Percentiles rank a stretch among this genome's conserved stretches.
These are phyloP conservation scores for Crithidia sp. DNA, from an alignment of 208 protist species.

Conservation along the genomic window DNA sequence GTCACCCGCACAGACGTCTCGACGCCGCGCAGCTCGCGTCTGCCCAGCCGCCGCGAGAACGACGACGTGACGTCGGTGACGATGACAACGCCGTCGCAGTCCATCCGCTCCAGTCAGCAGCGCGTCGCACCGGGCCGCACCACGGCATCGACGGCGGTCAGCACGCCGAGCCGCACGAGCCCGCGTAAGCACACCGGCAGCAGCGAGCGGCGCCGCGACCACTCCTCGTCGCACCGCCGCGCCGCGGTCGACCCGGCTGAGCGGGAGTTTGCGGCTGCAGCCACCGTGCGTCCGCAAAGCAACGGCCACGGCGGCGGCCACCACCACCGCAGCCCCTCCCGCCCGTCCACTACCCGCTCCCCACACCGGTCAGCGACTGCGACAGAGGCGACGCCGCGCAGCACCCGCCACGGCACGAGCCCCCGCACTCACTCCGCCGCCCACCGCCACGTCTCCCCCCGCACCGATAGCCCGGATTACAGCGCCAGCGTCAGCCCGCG, in stretches of 20 bases:
- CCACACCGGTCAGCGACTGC: not conserved
- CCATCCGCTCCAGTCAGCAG: conserved; percentile 40
- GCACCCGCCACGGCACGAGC: conserved; percentile 10
- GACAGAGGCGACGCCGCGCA: conserved; percentile 1
- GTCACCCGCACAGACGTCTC: conserved; percentile 23
- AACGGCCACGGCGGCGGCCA: conserved; percentile 12
- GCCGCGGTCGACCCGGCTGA: conserved; percentile 24
- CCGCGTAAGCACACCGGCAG: conserved; percentile 15
- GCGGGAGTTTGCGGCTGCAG: conserved; percentile 34
- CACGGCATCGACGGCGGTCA: not conserved
- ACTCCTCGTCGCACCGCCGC: conserved; percentile 19
- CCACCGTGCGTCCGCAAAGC: conserved; percentile 4
- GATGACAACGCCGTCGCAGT: conserved; percentile 32
- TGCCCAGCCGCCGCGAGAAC: conserved; percentile 32
- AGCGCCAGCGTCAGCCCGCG: conserved; percentile 36
- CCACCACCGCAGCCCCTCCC: conserved; percentile 11
- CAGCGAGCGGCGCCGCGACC: conserved; percentile 1
- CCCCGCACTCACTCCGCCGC: conserved; percentile 9
- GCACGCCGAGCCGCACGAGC: conserved; percentile 21
- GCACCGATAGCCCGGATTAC: conserved; percentile 20
- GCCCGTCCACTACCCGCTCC: conserved; percentile 10
- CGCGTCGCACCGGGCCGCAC: conserved; percentile 26
- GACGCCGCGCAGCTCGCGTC: conserved; percentile 43
- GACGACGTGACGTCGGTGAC: conserved; percentile 26
- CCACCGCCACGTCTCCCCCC: conserved; percentile 14